These are phyloP conservation scores for Avena sativa DNA, from an alignment of 176 grass and related monocot genomes.

Conservation along the genomic window DNA sequence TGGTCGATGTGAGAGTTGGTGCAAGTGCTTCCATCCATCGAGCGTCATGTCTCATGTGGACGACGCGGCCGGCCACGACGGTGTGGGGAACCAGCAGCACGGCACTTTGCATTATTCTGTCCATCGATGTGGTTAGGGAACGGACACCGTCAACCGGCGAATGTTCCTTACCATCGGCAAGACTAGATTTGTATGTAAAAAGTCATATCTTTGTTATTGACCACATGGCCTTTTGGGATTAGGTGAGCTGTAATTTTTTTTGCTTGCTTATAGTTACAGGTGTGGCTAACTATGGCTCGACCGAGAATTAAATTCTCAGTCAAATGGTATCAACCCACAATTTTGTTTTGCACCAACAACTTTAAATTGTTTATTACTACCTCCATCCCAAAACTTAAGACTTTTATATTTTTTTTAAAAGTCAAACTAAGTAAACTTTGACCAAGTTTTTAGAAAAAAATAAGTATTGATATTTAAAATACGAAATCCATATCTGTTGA, in stretches of 20 bases:
- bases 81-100: conserved; percentile 29
- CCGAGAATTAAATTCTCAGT: too few relatives aligned
- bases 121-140: conserved; percentile 1
- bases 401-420: too few relatives aligned
- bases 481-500: too few relatives aligned
- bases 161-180: not conserved
- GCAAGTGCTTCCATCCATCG: not conserved
- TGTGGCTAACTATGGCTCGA: too few relatives aligned
- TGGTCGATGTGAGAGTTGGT: conserved; percentile 13
- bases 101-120: conserved; percentile 11
- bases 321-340: too few relatives aligned
- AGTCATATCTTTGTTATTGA: not conserved
- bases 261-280: too few relatives aligned
- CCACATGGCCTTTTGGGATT: not conserved
- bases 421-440: too few relatives aligned
- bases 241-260: not conserved
- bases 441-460: too few relatives aligned
- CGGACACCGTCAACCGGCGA: conserved; percentile 23
- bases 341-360: too few relatives aligned
- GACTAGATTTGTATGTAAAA: not conserved
- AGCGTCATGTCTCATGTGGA: conserved; percentile 13
- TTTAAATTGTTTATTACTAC: too few relatives aligned
- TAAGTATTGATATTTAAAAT: too few relatives aligned
- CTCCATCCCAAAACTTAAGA: too few relatives aligned
- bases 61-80: not conserved